Evolutionary conservation across 164 flowering plant species (phyloP), one percentile per base, ranked within the genome.

Genomic region (Nymphaea thermarum): DNA sequence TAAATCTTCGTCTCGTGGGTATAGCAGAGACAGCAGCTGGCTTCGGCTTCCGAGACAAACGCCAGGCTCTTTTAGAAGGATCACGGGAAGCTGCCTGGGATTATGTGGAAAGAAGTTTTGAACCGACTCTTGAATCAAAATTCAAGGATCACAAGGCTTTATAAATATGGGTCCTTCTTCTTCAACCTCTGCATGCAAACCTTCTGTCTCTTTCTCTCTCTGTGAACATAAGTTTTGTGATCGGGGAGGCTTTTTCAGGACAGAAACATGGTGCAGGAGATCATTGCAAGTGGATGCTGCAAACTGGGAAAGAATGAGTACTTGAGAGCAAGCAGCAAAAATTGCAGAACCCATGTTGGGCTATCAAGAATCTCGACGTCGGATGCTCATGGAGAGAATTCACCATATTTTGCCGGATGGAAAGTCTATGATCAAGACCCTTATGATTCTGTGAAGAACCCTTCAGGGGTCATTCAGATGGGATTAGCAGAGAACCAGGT

Each of bases 401-500:
- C 87, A 5, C 83, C 83, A 2, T 86, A 85, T 51, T 86, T 83
- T 67, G 44, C 78, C 51, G 94, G 91, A 25, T 65, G 83, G 76
- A 83, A 83, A 43, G 78, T 71, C 74, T 81, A 68, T 53, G 66
- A 71, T 14, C 68, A 64, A 60, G 86, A 88, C 72, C 86, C 83
- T 15, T 88, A 80, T 64, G 73, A 86, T 63, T 64, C 62, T 14
- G 43, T 69, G 25, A n/a, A 16, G 5, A 86, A 85, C 51, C 90
- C 91, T 5, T 42, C 71, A 65, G 94, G 89, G 2, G 63, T 86
- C 66, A 78, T 88, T 60, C 87, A 88, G 79, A 88, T 88, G 63
- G 91, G 94, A 14, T 72, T 88, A 65, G 74, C 91, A 15, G 94
- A 86, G 68, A 88, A 86, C 74, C 77, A 77, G 76, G 91, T 88